phyloP scores from a whole-genome alignment of 2,329 filamentous ascomycete genomes.

The Aspergillus sergii region DNA sequence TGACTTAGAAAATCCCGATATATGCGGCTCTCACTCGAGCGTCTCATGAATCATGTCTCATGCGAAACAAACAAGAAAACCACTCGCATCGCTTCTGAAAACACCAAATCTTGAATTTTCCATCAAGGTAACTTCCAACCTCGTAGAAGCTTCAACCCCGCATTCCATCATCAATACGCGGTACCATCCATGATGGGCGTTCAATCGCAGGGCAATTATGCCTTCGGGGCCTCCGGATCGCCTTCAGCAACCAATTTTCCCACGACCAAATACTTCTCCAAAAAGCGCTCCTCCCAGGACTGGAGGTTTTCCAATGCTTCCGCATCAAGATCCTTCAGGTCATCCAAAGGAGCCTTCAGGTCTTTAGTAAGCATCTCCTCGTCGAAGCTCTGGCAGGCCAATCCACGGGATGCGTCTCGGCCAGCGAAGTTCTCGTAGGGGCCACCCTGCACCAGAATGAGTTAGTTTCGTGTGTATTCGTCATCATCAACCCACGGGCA shows the following conservation, averaged over 20 bases:
- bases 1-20: not conserved
- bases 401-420: slow-evolving; percentile 81
- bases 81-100: slow-evolving; percentile 3
- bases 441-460: slow-evolving; percentile 59
- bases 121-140: not conserved
- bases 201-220: slow-evolving; percentile 8
- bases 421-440: slow-evolving; percentile 97
- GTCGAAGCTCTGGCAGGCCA: slow-evolving; percentile 92
- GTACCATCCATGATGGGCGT: not conserved
- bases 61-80: not conserved
- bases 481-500: not conserved
- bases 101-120: not conserved
- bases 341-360: slow-evolving; percentile 79
- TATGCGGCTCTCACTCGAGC: not conserved
- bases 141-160: not conserved
- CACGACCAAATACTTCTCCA: slow-evolving; percentile 93
- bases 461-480: slow-evolving; percentile 10
- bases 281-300: slow-evolving; percentile 92
- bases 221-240: slow-evolving; percentile 44
- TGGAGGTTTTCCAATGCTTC: slow-evolving; percentile 82
- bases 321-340: slow-evolving; percentile 67
- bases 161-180: not conserved
- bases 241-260: slow-evolving; percentile 75
- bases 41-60: not conserved
- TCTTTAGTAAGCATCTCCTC: slow-evolving; percentile 93